Evolutionary conservation across 306 rosid species (phyloP), one percentile per base, ranked within the genome.

Genomic region (Cotoneaster glaucophyllus): DNA sequence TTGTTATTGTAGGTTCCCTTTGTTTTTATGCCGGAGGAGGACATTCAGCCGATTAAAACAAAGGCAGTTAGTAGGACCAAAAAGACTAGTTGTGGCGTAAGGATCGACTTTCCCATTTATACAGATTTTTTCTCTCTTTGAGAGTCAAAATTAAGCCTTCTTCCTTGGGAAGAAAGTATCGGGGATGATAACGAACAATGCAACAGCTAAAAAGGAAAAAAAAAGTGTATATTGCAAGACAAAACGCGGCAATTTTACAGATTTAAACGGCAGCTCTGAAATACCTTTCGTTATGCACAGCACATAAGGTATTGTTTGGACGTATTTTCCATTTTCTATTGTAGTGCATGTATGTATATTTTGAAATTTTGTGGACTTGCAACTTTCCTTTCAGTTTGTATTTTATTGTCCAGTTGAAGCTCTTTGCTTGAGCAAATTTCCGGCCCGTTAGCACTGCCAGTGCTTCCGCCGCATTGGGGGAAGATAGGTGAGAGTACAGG

Each of bases 11-110:
- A 31, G 85, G 34, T 89, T 95, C 82, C 77, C 88, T 70, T 87
- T 86, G 83, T 77, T 87, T 43, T 78, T 93, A 83, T 80, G 83
- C 80, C 87, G 58, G 43, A 82, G 86, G 81, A 90, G 92, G 78
- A 86, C 81, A 75, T 71, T 21, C 31, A 86, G 77, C 43, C 54
- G 76, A 78, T 76, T 86, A 34, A 85, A 87, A 85, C 88, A 84
- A 50, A 85, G 89, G 84, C 85, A 78, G 37, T 68, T 67, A 13
- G 76, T 21, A 34, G 91, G 84, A 43, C 52, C 82, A 12, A 91
- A 87, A 76, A 87, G 93, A 78, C 77, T 50, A 41, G 79, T 37
- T 71, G 78, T 80, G 72, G 86, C 80, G 25, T 85, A 76, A 84
- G 64, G 82, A 64, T 58, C 11, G 21, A 32, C 19, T 6, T 48